phyloP scores from a whole-genome alignment of 345 rosid species.

The Anastatica hierochuntica region DNA sequence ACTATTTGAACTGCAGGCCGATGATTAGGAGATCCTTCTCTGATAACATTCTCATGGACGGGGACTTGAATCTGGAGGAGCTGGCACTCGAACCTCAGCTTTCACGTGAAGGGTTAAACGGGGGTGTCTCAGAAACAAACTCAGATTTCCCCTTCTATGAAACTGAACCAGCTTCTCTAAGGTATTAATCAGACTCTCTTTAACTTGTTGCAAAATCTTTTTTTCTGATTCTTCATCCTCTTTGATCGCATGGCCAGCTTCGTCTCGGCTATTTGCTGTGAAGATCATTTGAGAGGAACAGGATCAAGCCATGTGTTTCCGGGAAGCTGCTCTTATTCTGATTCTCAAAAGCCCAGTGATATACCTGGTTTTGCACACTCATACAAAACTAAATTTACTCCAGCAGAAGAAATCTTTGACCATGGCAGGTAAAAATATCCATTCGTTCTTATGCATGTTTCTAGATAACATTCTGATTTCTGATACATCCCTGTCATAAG shows the following conservation, averaged over 20 bases:
- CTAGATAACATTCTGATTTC: neutral
- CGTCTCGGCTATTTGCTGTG: neutral
- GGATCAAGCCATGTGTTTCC: slow-evolving; percentile 8
- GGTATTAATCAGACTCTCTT: slow-evolving; percentile 1
- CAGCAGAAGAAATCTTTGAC: slow-evolving; percentile 21
- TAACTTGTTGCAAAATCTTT: neutral
- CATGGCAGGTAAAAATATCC: slow-evolving; percentile 6
- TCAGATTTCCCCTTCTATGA: slow-evolving; percentile 11
- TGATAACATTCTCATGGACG: slow-evolving; percentile 14
- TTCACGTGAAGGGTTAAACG: slow-evolving; percentile 20
- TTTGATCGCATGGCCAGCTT: slow-evolving; percentile 6
- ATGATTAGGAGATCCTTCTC: slow-evolving; percentile 22
- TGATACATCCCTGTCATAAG: no score
- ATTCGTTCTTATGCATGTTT: neutral
- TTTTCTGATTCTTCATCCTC: neutral
- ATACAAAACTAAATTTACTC: slow-evolving; percentile 11
- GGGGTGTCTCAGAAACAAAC: slow-evolving; percentile 18
- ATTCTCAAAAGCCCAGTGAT: neutral
- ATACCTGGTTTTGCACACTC: slow-evolving; percentile 23
- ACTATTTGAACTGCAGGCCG: slow-evolving; percentile 16
- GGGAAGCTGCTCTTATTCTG: no score
- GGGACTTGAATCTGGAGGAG: slow-evolving; percentile 23
- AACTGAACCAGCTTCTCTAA: slow-evolving; percentile 22
- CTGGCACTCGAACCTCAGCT: slow-evolving; percentile 6
- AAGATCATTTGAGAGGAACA: slow-evolving; percentile 9